Percentiles rank a stretch among this genome's conserved stretches.
phyloP scores from a whole-genome alignment of 495 filamentous ascomycete species.

The Tuber brumale region DNA sequence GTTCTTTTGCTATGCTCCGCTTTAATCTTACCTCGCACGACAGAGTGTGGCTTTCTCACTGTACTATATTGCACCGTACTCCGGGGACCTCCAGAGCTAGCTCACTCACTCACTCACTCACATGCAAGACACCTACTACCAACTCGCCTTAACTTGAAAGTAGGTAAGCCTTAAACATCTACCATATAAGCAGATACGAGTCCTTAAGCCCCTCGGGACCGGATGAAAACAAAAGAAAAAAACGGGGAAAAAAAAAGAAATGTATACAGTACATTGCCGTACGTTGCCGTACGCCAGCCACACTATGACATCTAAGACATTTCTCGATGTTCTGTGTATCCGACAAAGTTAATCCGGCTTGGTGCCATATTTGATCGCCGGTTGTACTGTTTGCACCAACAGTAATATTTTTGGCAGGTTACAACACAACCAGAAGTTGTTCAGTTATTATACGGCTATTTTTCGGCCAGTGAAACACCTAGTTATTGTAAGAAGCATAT shows the following conservation, averaged over 20 bases:
- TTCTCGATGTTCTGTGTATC: background rate
- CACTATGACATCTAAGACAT: background rate
- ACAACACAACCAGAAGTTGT: background rate
- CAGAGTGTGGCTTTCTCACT: background rate
- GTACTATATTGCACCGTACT: background rate
- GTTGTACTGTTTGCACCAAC: background rate
- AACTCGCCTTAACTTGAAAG: background rate
- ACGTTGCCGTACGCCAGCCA: background rate
- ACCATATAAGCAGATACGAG: background rate
- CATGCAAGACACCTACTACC: background rate
- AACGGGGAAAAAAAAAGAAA: background rate
- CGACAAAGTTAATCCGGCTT: background rate
- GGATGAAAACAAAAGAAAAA: background rate
- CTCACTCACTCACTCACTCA: background rate
- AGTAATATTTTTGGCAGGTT: background rate
- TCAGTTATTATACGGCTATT: background rate
- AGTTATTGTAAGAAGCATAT: background rate
- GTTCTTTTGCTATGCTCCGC: background rate
- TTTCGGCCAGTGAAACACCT: background rate
- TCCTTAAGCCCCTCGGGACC: background rate
- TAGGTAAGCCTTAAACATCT: background rate
- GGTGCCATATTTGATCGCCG: background rate
- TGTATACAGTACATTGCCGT: background rate
- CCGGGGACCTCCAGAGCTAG: background rate
- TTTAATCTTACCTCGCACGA: background rate